Conservation (phyloP, 345 rosid genomes). For the Gossypium mustelinum region DNA sequence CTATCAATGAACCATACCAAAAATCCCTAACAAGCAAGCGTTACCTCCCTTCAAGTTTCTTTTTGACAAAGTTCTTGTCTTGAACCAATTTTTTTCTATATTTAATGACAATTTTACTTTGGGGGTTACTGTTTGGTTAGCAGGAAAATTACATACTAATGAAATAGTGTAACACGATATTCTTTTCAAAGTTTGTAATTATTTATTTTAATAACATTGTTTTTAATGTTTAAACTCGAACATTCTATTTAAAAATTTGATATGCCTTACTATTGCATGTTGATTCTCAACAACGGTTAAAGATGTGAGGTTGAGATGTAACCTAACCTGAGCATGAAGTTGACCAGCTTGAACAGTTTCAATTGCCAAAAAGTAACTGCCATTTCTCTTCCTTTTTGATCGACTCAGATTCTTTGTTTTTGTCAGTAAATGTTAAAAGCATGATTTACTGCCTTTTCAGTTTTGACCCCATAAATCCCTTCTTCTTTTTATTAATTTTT, state of each 20-base stretch:
- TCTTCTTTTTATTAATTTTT: too few relatives aligned
- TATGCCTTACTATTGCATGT: too few relatives aligned
- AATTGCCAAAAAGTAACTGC: background rate
- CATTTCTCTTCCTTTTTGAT: background rate
- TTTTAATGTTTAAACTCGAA: too few relatives aligned
- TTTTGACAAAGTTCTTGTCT: too few relatives aligned
- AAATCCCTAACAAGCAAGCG: too few relatives aligned
- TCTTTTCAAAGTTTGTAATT: accelerated
- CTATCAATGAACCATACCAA: too few relatives aligned
- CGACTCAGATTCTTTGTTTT: background rate
- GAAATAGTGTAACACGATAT: background rate
- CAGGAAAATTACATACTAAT: background rate
- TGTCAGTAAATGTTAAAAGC: slow-evolving; percentile 9
- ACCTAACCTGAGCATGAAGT: background rate
- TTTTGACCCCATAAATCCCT: background rate
- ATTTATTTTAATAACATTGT: too few relatives aligned
- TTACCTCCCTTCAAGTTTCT: too few relatives aligned
- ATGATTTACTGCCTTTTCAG: background rate
- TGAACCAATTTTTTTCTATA: too few relatives aligned
- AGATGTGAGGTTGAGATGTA: background rate
- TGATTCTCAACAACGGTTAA: too few relatives aligned
- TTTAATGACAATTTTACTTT: background rate
- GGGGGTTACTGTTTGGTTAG: background rate
- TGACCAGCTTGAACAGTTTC: background rate
- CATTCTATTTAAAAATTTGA: too few relatives aligned